Evolutionary conservation across 228 moss, liverwort and hornwort genomes (phyloP).

Genomic region (Sphagnum magellanicum): DNA sequence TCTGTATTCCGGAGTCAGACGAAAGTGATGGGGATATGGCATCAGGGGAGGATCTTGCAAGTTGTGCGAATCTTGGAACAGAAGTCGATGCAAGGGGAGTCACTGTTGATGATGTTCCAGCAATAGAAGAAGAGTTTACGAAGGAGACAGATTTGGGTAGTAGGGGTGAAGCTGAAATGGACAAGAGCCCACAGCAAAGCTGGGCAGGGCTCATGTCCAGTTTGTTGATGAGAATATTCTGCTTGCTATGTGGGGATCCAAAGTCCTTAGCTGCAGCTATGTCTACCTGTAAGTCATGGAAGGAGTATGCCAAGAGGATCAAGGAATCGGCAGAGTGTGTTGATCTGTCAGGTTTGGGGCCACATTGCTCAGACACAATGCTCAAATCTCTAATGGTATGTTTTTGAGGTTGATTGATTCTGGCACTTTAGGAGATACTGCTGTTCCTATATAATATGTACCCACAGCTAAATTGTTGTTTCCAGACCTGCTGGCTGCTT

Average conservation of each 20-base stretch:
- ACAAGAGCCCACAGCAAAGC: constrained; percentile 19
- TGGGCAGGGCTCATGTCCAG: constrained; percentile 49
- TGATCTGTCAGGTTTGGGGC: constrained; percentile 66
- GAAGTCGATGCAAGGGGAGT: constrained; percentile 40
- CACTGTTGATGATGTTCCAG: constrained; percentile 18
- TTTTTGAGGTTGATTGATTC: constrained; percentile 3
- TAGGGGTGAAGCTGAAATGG: constrained; percentile 18
- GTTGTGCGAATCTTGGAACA: constrained; percentile 36
- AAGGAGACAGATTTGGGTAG: constrained; percentile 26
- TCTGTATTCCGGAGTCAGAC: constrained; percentile 41
- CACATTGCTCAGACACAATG: constrained; percentile 54
- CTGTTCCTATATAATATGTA: no score
- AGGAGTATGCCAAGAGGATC: constrained; percentile 42
- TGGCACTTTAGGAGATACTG: neutral
- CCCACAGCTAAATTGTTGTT: no score
- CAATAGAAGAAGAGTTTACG: constrained; percentile 20
- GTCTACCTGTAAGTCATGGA: constrained; percentile 79
- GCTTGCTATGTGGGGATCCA: constrained; percentile 60
- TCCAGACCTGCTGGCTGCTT: no score
- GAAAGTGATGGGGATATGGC: constrained; percentile 60
- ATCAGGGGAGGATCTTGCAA: constrained; percentile 19
- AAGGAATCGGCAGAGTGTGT: constrained; percentile 54
- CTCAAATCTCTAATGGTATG: constrained; percentile 72
- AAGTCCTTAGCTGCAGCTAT: constrained; percentile 67
- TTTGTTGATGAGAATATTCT: constrained; percentile 44